Percentiles rank a stretch among this genome's conserved stretches.
Evolutionary conservation across 805 yeast species (phyloP).

Genomic region (Yarrowia hollandica): DNA sequence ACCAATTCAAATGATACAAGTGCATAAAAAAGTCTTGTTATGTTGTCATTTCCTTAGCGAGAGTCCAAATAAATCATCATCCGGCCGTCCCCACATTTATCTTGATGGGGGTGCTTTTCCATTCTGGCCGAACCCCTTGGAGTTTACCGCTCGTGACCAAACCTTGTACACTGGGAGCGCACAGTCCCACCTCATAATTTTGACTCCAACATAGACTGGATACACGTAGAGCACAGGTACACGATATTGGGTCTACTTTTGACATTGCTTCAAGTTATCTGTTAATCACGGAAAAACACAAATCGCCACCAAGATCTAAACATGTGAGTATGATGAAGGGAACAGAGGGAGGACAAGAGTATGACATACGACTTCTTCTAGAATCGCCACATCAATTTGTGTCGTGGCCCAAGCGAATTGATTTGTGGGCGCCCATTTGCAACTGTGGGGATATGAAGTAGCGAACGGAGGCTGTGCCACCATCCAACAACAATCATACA

Average conservation of each 20-base stretch:
- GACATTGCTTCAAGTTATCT: constrained; percentile 29
- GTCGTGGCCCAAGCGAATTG: constrained; percentile 1
- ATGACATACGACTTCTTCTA: neutral
- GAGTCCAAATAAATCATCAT: too few species aligned
- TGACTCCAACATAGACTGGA: constrained; percentile 26
- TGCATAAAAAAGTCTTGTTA: too few species aligned
- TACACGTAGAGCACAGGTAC: constrained; percentile 26
- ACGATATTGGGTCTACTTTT: constrained; percentile 29
- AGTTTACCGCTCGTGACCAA: constrained; percentile 23
- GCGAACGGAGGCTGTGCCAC: neutral
- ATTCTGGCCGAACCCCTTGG: constrained; percentile 31
- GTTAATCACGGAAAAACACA: constrained; percentile 20
- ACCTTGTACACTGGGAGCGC: constrained; percentile 30
- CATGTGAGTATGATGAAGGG: constrained; percentile 3
- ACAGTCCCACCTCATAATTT: constrained; percentile 33
- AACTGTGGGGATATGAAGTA: too few species aligned
- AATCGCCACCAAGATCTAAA: neutral
- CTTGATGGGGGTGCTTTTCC: neutral
- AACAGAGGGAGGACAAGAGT: neutral
- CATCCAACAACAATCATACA: too few species aligned
- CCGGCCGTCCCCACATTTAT: neutral
- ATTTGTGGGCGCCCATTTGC: too few species aligned
- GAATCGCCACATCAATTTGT: neutral
- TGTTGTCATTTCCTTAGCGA: too few species aligned
- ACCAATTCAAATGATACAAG: neutral